phyloP scores from a whole-genome alignment of 768 basidiomycete species.

The Clitopilus hobsonii region DNA sequence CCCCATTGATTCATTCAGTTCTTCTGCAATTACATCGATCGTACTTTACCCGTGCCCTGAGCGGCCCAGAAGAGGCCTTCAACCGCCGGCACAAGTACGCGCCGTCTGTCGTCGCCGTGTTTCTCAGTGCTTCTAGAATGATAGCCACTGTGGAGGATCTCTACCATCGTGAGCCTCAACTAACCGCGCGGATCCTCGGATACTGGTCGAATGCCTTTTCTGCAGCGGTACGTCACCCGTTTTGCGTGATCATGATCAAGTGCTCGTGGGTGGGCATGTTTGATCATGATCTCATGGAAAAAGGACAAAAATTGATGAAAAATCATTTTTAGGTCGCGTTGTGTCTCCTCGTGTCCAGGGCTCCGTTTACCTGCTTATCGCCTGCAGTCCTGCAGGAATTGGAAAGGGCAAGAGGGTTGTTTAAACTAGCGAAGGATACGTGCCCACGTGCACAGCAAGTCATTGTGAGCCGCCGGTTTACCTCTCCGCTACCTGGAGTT shows the following conservation, averaged over 20 bases:
- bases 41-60: conserved; percentile 64
- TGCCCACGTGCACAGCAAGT: conserved; percentile 44
- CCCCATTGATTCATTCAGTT: conserved; percentile 32
- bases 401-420: conserved; percentile 40
- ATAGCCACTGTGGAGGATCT: conserved; percentile 56
- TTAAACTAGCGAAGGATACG: conserved; percentile 38
- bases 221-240: conserved; percentile 33
- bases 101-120: conserved; percentile 66
- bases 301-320: not conserved
- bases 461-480: conserved; percentile 26
- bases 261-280: too few relatives aligned
- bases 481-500: conserved; percentile 1
- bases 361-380: conserved; percentile 61
- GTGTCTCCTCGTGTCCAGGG: conserved; percentile 53
- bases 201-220: conserved; percentile 55
- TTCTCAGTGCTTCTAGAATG: conserved; percentile 58
- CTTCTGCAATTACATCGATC: conserved; percentile 63
- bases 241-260: not conserved
- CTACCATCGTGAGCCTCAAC: conserved; percentile 52
- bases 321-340: conserved; percentile 35
- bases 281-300: not conserved
- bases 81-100: conserved; percentile 61
- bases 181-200: conserved; percentile 49
- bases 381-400: conserved; percentile 62
- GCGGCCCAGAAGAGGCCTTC: conserved; percentile 52